Conservation (phyloP, 139 green algal genomes). For the Micromonas commoda region DNA sequence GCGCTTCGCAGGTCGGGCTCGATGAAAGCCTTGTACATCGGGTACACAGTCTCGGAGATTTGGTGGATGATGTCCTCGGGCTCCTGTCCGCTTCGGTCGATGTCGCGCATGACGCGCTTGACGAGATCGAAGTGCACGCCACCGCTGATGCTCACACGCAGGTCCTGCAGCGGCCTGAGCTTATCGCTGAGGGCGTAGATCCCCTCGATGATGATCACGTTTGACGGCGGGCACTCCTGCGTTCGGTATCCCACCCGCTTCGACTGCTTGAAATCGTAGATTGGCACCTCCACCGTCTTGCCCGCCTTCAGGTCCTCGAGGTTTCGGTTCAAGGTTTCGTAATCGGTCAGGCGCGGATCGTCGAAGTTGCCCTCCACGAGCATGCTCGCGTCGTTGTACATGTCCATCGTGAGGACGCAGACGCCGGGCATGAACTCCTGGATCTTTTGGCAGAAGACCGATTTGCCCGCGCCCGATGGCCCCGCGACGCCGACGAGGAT, state of each 20-base stretch:
- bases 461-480: slow-evolving; percentile 89
- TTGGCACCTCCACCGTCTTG: slow-evolving; percentile 63
- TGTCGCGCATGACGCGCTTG: slow-evolving; percentile 94
- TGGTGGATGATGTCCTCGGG: slow-evolving; percentile 93
- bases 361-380: slow-evolving; percentile 46
- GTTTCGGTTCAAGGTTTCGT: slow-evolving; percentile 82
- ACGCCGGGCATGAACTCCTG: slow-evolving; percentile 76
- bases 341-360: slow-evolving; percentile 92
- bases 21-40: slow-evolving; percentile 97
- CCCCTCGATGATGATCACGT: slow-evolving; percentile 88
- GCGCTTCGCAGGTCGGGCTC: slow-evolving; percentile 88
- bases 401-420: slow-evolving; percentile 88
- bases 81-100: slow-evolving; percentile 76
- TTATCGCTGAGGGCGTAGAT: slow-evolving; percentile 87
- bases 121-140: slow-evolving; percentile 97
- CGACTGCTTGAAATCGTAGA: slow-evolving; percentile 92
- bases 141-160: slow-evolving; percentile 79
- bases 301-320: slow-evolving; percentile 68
- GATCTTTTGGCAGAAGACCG: slow-evolving; percentile 86
- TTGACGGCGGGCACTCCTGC: slow-evolving; percentile 51
- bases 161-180: slow-evolving; percentile 69
- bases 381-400: slow-evolving; percentile 90
- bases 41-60: slow-evolving; percentile 78
- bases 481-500: slow-evolving; percentile 73
- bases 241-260: slow-evolving; percentile 66